Percentiles rank a stretch among this genome's conserved stretches.
These are phyloP conservation scores for Canavalia ensiformis DNA, from an alignment of 306 rosid species.

Conservation along the genomic window DNA sequence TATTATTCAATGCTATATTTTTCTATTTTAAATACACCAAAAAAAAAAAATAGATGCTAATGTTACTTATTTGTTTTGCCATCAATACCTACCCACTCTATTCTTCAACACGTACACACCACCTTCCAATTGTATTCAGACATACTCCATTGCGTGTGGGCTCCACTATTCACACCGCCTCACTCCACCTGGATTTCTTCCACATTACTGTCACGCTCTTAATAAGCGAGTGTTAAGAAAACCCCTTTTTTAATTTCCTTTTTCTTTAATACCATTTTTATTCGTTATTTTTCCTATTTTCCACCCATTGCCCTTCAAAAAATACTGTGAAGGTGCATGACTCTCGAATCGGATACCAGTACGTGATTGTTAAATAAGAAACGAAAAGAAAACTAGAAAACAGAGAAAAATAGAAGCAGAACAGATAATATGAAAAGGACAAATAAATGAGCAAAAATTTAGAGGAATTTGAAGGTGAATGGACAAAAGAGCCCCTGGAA, in stretches of 20 bases:
- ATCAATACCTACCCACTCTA: neutral
- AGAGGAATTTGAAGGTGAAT: neutral
- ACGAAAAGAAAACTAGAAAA: neutral
- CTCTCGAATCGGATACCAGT: neutral
- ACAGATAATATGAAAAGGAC: constrained; percentile 33
- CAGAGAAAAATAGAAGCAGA: neutral
- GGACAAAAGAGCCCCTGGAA: constrained; percentile 51
- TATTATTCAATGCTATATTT: constrained; percentile 30
- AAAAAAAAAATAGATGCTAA: neutral
- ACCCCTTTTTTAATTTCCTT: neutral
- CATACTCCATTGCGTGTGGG: constrained; percentile 51
- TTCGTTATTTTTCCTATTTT: neutral
- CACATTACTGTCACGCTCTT: constrained; percentile 35
- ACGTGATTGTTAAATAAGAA: neutral
- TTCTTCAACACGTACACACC: neutral
- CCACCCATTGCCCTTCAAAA: neutral
- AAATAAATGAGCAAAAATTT: constrained; percentile 23
- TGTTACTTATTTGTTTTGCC: too few species aligned
- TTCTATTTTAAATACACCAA: neutral
- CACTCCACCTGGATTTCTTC: neutral
- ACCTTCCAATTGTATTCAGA: constrained; percentile 48
- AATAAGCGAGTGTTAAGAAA: constrained; percentile 11
- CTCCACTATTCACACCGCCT: constrained; percentile 12
- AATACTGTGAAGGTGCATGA: neutral
- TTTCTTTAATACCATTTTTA: neutral